phyloP scores from a whole-genome alignment of 2,329 filamentous ascomycete species.

The Helotiales sp. region DNA sequence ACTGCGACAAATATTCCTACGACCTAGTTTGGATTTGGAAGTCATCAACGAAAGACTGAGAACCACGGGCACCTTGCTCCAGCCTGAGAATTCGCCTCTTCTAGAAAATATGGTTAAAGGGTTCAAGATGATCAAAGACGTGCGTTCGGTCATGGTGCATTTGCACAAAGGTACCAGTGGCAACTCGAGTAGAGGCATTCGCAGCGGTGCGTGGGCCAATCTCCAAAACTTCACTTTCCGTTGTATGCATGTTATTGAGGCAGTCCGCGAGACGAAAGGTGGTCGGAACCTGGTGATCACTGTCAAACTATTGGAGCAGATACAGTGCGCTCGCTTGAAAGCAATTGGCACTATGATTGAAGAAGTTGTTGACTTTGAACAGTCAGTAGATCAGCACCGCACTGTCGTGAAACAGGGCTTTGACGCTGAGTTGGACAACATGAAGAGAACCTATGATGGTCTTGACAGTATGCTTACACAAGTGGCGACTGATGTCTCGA shows the following conservation, averaged over 20 bases:
- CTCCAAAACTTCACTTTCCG: slow-evolving; percentile 74
- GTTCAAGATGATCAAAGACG: slow-evolving; percentile 76
- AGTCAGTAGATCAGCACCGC: slow-evolving; percentile 68
- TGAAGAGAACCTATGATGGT: slow-evolving; percentile 79
- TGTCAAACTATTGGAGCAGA: slow-evolving; percentile 61
- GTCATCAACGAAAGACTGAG: slow-evolving; percentile 74
- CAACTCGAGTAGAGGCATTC: slow-evolving; percentile 50
- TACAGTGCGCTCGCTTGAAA: slow-evolving; percentile 64
- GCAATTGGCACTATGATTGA: slow-evolving; percentile 73
- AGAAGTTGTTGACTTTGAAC: slow-evolving; percentile 79
- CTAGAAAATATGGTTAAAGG: slow-evolving; percentile 62
- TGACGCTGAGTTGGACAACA: slow-evolving; percentile 74
- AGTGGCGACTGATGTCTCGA: slow-evolving; percentile 67
- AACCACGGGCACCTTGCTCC: slow-evolving; percentile 69
- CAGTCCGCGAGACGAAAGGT: slow-evolving; percentile 61
- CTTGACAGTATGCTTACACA: slow-evolving; percentile 74
- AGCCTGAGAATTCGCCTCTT: slow-evolving; percentile 66
- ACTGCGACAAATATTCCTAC: slow-evolving; percentile 81
- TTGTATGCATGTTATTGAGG: slow-evolving; percentile 70
- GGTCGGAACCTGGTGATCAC: slow-evolving; percentile 57
- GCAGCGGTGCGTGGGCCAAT: slow-evolving; percentile 74
- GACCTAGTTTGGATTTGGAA: slow-evolving; percentile 71
- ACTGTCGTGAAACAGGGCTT: slow-evolving; percentile 76
- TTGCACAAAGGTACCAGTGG: slow-evolving; percentile 78
- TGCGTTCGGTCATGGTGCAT: slow-evolving; percentile 69